Evolutionary conservation across 495 filamentous ascomycete species (phyloP).

Genomic region (Xylaria palmicola): DNA sequence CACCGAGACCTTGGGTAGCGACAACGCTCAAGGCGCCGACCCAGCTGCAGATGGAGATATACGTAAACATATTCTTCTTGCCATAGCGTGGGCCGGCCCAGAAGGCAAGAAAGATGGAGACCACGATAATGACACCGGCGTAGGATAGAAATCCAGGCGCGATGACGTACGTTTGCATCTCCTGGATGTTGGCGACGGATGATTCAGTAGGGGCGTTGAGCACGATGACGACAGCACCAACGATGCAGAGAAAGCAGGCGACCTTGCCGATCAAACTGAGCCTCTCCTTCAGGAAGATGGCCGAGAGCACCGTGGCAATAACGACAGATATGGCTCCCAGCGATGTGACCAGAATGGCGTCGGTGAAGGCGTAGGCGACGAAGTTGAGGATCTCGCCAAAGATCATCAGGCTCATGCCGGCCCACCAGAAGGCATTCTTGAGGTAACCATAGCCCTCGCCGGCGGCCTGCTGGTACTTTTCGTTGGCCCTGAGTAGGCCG

Average conservation of each 20-base stretch:
- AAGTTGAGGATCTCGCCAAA: slow-evolving; percentile 97
- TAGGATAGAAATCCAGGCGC: slow-evolving; percentile 84
- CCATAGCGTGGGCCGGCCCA: slow-evolving; percentile 90
- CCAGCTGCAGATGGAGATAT: slow-evolving; percentile 92
- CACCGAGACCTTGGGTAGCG: slow-evolving; percentile 88
- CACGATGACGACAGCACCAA: slow-evolving; percentile 90
- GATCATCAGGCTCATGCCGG: slow-evolving; percentile 96
- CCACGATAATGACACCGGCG: slow-evolving; percentile 78
- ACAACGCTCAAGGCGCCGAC: slow-evolving; percentile 95
- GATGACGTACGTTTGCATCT: slow-evolving; percentile 88
- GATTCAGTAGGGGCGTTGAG: slow-evolving; percentile 88
- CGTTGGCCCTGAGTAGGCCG: slow-evolving; percentile 85
- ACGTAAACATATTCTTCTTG: slow-evolving; percentile 96
- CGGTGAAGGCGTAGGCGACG: slow-evolving; percentile 93
- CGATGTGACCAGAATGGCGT: slow-evolving; percentile 94
- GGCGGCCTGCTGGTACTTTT: slow-evolving; percentile 94
- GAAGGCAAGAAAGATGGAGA: slow-evolving; percentile 66
- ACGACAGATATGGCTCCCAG: slow-evolving; percentile 94
- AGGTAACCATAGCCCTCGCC: slow-evolving; percentile 98
- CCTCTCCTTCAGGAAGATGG: slow-evolving; percentile 94
- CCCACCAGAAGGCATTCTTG: slow-evolving; percentile 95
- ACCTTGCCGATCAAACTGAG: slow-evolving; percentile 95
- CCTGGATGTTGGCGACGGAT: slow-evolving; percentile 83
- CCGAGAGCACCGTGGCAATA: slow-evolving; percentile 86
- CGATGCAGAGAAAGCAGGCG: slow-evolving; percentile 91